phyloP scores from a whole-genome alignment of 495 filamentous ascomycete genomes.

The Achaetomiella virescens region DNA sequence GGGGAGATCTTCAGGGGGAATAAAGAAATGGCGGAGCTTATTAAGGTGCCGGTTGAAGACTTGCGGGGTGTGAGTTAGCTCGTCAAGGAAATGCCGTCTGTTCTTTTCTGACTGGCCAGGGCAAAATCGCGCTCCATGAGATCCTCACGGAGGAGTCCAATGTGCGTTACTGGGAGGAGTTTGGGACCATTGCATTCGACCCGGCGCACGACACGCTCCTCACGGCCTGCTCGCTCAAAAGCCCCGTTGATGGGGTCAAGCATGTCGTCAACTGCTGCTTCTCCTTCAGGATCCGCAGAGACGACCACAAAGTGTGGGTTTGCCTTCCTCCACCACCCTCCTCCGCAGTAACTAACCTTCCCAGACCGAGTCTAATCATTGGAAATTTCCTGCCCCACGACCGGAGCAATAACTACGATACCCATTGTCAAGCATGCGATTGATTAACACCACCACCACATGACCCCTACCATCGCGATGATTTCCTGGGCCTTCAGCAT shows the following conservation, averaged over 20 bases:
- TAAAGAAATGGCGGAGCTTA: conserved; percentile 96
- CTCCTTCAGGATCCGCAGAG: conserved; percentile 90
- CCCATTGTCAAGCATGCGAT: too few relatives aligned
- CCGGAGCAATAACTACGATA: conserved; percentile 20
- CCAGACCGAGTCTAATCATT: conserved; percentile 85
- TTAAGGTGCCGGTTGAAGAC: conserved; percentile 84
- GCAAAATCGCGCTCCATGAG: conserved; percentile 91
- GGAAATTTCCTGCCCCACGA: conserved; percentile 86
- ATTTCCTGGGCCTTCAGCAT: too few relatives aligned
- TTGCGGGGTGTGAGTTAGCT: conserved; percentile 72
- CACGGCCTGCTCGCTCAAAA: conserved; percentile 88
- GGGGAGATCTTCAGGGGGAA: conserved; percentile 98
- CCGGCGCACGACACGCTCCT: conserved; percentile 92
- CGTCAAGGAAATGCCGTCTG: too few relatives aligned
- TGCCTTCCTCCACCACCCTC: neutral
- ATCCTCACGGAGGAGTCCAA: conserved; percentile 90
- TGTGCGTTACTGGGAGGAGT: conserved; percentile 98
- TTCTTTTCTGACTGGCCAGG: too few relatives aligned
- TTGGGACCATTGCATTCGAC: conserved; percentile 97
- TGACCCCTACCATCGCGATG: too few relatives aligned
- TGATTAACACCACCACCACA: too few relatives aligned
- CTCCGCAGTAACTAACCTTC: conserved; percentile 3
- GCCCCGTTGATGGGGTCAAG: conserved; percentile 64
- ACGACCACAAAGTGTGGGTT: conserved; percentile 93
- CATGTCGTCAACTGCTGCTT: conserved; percentile 88